These are phyloP conservation scores for Aschersonia sp. DNA, from an alignment of 2,329 filamentous ascomycete genomes.

Conservation along the genomic window DNA sequence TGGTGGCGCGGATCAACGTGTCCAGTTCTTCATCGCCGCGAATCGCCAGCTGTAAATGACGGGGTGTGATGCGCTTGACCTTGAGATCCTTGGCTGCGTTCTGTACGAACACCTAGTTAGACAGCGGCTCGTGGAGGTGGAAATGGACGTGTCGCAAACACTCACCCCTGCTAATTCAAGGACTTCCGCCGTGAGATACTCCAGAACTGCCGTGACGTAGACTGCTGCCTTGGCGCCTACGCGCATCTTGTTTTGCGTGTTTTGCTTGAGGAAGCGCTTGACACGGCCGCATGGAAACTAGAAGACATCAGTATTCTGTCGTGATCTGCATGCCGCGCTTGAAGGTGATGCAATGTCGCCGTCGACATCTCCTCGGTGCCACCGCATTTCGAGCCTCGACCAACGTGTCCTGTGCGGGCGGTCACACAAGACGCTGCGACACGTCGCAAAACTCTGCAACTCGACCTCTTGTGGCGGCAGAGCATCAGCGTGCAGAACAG, in stretches of 20 bases:
- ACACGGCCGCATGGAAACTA: slow-evolving; percentile 99
- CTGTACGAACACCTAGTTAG: slow-evolving; percentile 18
- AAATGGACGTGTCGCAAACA: slow-evolving; percentile 13
- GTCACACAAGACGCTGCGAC: too few relatives aligned
- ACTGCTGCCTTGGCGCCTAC: slow-evolving; percentile 97
- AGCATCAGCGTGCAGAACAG: too few relatives aligned
- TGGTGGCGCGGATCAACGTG: slow-evolving; percentile 92
- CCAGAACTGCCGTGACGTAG: slow-evolving; percentile 93
- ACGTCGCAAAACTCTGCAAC: too few relatives aligned
- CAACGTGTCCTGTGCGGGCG: too few relatives aligned
- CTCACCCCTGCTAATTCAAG: slow-evolving; percentile 85
- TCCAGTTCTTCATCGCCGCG: slow-evolving; percentile 97
- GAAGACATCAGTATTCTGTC: too few relatives aligned
- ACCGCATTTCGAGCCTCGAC: not conserved
- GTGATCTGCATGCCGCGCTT: not conserved
- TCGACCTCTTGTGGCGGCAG: too few relatives aligned
- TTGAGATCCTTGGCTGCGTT: slow-evolving; percentile 99
- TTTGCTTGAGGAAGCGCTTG: slow-evolving; percentile 98
- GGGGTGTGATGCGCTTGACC: slow-evolving; percentile 98
- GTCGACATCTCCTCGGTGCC: not conserved
- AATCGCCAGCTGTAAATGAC: slow-evolving; percentile 94
- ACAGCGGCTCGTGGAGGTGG: not conserved
- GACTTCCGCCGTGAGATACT: slow-evolving; percentile 96
- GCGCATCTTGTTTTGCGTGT: slow-evolving; percentile 99
- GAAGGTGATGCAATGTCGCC: not conserved